Conservation (phyloP, 78 protist species). For the Protostelium mycophagum region DNA sequence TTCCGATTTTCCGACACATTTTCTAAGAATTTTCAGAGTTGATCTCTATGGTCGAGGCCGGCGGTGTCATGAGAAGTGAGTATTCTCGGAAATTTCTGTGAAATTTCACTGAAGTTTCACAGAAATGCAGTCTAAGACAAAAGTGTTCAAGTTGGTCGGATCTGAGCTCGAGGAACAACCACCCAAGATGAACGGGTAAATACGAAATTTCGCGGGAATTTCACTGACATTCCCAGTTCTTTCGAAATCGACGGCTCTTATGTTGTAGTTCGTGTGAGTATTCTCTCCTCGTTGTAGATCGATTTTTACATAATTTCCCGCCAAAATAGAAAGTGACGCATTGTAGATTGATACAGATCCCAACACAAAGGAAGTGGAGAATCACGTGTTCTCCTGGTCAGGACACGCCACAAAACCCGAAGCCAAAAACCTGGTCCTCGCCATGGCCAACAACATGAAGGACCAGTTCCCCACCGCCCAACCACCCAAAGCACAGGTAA, state of each 20-base stretch:
- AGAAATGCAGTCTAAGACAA: not conserved
- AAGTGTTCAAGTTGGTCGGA: not conserved
- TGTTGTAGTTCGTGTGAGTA: not conserved
- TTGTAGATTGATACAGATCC: not conserved
- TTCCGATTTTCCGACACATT: too few relatives aligned
- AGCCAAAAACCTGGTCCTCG: not conserved
- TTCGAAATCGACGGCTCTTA: not conserved
- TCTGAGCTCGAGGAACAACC: not conserved
- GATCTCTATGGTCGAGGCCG: not conserved
- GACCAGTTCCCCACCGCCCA: not conserved
- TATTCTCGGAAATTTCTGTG: not conserved
- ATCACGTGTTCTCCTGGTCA: not conserved
- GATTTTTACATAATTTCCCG: too few relatives aligned
- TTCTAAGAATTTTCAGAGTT: not conserved
- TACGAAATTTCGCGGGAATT: not conserved
- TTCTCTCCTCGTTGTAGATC: not conserved
- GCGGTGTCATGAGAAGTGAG: not conserved
- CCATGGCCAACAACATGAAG: not conserved
- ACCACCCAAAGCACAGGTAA: not conserved
- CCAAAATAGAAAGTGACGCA: too few relatives aligned
- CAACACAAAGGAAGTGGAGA: not conserved
- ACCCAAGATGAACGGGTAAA: not conserved
- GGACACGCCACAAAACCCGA: not conserved
- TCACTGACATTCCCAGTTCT: not conserved
- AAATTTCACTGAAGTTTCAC: not conserved